A percentile compares a stretch with the other conserved stretches of the same genome.
phyloP scores from a whole-genome alignment of 2,329 filamentous ascomycete species.

The Cercospora zeae-maydis region DNA sequence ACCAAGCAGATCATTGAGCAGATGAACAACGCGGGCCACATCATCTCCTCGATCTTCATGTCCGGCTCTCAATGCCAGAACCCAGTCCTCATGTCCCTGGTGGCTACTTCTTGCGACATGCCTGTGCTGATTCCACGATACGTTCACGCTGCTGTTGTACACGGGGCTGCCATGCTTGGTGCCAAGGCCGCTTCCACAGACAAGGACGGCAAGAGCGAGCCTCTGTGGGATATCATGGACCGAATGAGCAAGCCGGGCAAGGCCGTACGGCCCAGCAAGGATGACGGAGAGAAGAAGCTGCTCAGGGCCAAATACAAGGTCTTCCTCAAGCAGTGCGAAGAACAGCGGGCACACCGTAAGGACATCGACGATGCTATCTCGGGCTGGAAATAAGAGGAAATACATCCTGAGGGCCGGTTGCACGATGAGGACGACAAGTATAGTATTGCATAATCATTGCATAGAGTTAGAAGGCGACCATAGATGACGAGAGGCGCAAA shows the following conservation, averaged over 20 bases:
- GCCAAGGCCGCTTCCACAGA: conserved; percentile 91
- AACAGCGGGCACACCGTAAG: conserved; percentile 76
- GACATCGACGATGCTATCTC: conserved; percentile 62
- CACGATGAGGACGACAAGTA: not conserved
- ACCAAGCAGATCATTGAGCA: conserved; percentile 91
- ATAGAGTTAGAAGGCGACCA: conserved; percentile 5
- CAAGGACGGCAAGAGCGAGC: conserved; percentile 72
- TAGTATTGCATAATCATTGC: not conserved
- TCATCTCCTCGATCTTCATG: conserved; percentile 95
- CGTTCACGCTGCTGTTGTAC: conserved; percentile 90
- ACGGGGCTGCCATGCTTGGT: conserved; percentile 97
- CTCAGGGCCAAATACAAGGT: conserved; percentile 88
- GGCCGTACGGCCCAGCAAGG: conserved; percentile 69
- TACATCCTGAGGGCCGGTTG: not conserved
- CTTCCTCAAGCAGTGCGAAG: conserved; percentile 88
- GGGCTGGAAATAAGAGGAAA: conserved; percentile 31
- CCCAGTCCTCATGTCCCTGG: conserved; percentile 81
- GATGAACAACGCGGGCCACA: conserved; percentile 88
- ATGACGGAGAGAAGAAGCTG: conserved; percentile 71
- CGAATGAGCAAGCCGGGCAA: conserved; percentile 92
- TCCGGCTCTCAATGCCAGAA: conserved; percentile 98
- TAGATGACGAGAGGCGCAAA: not conserved
- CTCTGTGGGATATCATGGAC: conserved; percentile 96
- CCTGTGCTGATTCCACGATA: conserved; percentile 91
- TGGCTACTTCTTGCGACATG: conserved; percentile 87